These are phyloP conservation scores for Fragaria ananassa DNA, from an alignment of 306 rosid genomes.

Conservation along the genomic window DNA sequence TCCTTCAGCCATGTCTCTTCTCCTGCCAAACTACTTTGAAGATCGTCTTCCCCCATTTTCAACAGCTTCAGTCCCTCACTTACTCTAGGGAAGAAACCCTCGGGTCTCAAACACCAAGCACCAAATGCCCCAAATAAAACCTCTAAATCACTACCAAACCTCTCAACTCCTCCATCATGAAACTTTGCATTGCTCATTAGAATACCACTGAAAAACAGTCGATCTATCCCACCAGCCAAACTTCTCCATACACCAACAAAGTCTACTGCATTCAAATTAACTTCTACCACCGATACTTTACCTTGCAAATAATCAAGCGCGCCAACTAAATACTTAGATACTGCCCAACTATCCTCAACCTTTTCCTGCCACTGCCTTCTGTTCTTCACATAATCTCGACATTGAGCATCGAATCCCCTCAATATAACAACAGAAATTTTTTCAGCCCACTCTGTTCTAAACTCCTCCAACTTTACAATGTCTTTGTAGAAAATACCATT, in stretches of 20 bases:
- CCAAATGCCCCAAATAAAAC: constrained; percentile 79
- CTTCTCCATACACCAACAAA: constrained; percentile 86
- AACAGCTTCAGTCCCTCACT: constrained; percentile 72
- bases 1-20: constrained; percentile 72
- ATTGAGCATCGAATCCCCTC: constrained; percentile 79
- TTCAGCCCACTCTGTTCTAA: constrained; percentile 74
- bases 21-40: constrained; percentile 43
- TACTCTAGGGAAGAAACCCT: constrained; percentile 74
- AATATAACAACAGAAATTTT: constrained; percentile 65
- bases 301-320: constrained; percentile 73
- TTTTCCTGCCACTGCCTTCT: constrained; percentile 86
- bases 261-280: constrained; percentile 57
- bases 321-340: constrained; percentile 62
- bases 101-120: constrained; percentile 85
- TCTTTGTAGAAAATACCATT: constrained; percentile 60
- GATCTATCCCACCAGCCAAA: constrained; percentile 75
- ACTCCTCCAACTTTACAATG: constrained; percentile 59
- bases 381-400: constrained; percentile 75
- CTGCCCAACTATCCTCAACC: constrained; percentile 71
- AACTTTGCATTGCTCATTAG: constrained; percentile 64
- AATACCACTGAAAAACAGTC: constrained; percentile 48
- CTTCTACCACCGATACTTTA: constrained; percentile 58
- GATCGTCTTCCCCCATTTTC: constrained; percentile 54
- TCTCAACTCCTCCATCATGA: constrained; percentile 57
- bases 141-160: constrained; percentile 61